Conservation (phyloP, 2,329 filamentous ascomycete species). For the Beauveria brongniartii region DNA sequence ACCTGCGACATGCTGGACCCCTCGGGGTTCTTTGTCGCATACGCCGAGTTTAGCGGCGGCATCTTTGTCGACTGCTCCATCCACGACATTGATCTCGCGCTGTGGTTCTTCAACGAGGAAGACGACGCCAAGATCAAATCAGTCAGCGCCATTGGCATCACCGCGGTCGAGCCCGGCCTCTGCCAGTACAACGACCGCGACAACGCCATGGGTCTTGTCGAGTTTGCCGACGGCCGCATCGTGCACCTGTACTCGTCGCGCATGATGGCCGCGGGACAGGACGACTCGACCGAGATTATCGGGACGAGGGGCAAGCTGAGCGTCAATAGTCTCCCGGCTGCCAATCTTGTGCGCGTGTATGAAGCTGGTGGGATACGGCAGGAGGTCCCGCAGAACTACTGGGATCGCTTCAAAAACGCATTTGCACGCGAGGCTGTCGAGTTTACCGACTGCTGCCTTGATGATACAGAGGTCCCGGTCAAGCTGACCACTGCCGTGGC, state of each 20-base stretch:
- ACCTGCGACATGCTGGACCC: slow-evolving; percentile 62
- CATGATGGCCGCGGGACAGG: background rate
- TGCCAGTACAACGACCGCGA: background rate
- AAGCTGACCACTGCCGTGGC: slow-evolving; percentile 49
- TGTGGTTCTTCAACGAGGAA: slow-evolving; percentile 27
- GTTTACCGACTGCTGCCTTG: slow-evolving; percentile 51
- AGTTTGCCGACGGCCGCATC: background rate
- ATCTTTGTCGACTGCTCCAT: slow-evolving; percentile 66
- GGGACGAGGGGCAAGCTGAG: background rate
- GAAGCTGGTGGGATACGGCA: background rate
- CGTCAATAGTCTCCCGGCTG: background rate
- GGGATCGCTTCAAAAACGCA: background rate
- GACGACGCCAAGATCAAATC: slow-evolving; percentile 37
- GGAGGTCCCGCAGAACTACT: background rate
- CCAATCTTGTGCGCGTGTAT: background rate
- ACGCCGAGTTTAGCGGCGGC: slow-evolving; percentile 56
- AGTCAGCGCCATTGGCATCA: background rate
- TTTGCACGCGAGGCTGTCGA: slow-evolving; percentile 35
- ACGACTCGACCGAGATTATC: background rate
- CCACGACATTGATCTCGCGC: slow-evolving; percentile 50
- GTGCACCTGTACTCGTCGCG: background rate
- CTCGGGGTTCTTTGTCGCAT: slow-evolving; percentile 58
- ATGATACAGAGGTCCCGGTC: slow-evolving; percentile 46
- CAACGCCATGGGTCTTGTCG: background rate
- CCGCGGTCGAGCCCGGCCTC: background rate